phyloP scores from a whole-genome alignment of 345 rosid genomes.

The thale cress (Arabidopsis thaliana) region DNA sequence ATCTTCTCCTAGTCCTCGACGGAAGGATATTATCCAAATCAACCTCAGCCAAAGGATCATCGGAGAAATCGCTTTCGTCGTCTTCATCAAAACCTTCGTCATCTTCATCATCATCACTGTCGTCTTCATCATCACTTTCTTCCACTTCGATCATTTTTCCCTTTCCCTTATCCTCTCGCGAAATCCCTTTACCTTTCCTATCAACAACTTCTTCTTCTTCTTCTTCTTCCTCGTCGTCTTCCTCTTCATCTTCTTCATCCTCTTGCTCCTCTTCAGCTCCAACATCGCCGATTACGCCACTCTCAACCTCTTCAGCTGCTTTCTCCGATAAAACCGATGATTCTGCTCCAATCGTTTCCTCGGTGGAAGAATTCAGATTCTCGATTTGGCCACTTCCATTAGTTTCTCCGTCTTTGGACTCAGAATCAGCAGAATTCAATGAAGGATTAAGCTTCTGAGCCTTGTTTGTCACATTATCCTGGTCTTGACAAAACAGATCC shows the following conservation, averaged over 20 bases:
- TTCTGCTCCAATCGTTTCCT: constrained; percentile 26
- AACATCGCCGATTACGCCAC: constrained; percentile 28
- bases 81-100: constrained; percentile 52
- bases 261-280: constrained; percentile 30
- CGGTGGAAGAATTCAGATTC: constrained; percentile 20
- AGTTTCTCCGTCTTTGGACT: constrained; percentile 17
- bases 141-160: constrained; percentile 56
- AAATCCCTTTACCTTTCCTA: constrained; percentile 64
- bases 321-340: constrained; percentile 33
- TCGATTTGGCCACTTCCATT: not conserved
- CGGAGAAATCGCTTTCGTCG: constrained; percentile 70
- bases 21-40: constrained; percentile 92
- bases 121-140: constrained; percentile 56
- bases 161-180: constrained; percentile 50
- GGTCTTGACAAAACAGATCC: constrained; percentile 47
- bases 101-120: constrained; percentile 52
- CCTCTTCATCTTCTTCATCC: constrained; percentile 30
- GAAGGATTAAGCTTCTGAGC: constrained; percentile 49
- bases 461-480: constrained; percentile 47
- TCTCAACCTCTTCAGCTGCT: constrained; percentile 15
- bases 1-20: constrained; percentile 74
- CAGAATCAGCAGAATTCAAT: constrained; percentile 34
- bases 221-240: constrained; percentile 14
- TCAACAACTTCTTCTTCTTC: constrained; percentile 45
- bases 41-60: constrained; percentile 95